A percentile compares a stretch with the other conserved stretches of the same genome.
phyloP scores from a whole-genome alignment of 2,329 filamentous ascomycete species.

The Colletotrichum orchidophilum region DNA sequence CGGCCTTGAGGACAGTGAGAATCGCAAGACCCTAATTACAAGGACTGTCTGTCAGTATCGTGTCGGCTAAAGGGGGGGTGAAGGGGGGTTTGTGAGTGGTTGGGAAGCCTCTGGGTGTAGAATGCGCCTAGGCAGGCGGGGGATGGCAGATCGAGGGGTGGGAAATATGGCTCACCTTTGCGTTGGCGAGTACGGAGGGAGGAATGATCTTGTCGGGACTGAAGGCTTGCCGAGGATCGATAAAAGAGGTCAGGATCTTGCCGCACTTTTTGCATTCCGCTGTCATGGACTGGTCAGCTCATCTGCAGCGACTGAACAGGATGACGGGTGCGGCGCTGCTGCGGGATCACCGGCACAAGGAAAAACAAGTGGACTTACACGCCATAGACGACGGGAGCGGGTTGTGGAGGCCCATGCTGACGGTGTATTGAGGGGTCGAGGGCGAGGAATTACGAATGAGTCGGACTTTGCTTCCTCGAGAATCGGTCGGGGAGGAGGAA shows the following conservation, averaged over 20 bases:
- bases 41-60: slow-evolving; percentile 22
- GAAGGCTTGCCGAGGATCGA: slow-evolving; percentile 92
- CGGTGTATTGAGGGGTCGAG: slow-evolving; percentile 23
- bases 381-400: slow-evolving; percentile 73
- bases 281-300: slow-evolving; percentile 49
- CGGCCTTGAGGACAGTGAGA: slow-evolving; percentile 86
- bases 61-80: neutral
- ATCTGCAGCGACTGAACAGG: neutral
- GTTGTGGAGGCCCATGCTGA: slow-evolving; percentile 71
- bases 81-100: neutral
- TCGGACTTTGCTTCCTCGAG: neutral
- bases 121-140: slow-evolving; percentile 14
- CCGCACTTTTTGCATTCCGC: slow-evolving; percentile 98
- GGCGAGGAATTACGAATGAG: neutral
- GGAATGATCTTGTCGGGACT: slow-evolving; percentile 98
- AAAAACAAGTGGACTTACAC: slow-evolving; percentile 61
- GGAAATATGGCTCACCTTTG: slow-evolving; percentile 71
- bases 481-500: slow-evolving; percentile 1
- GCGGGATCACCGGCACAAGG: slow-evolving; percentile 34
- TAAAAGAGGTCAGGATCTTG: slow-evolving; percentile 93
- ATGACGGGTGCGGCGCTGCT: slow-evolving; percentile 30
- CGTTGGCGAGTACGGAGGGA: slow-evolving; percentile 85
- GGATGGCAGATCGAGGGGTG: slow-evolving; percentile 17
- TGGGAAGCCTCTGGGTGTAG: slow-evolving; percentile 9
- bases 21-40: slow-evolving; percentile 76